Evolutionary conservation across 192 early-diverging fungal genomes (phyloP).

Genomic region (Coemansia sp.): DNA sequence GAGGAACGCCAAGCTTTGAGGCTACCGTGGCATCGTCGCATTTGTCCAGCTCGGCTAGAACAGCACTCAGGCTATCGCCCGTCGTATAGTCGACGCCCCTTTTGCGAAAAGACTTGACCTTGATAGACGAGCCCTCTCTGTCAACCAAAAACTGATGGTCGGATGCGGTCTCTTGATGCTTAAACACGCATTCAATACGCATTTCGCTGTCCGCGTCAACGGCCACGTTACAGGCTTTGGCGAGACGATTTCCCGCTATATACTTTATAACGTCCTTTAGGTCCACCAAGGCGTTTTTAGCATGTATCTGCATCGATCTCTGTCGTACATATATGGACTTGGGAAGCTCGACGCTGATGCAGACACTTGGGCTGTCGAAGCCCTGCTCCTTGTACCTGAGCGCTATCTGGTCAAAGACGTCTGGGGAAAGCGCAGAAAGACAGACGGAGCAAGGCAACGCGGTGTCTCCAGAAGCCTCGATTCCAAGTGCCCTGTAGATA

Average conservation of each 20-base stretch:
- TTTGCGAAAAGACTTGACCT: conserved; percentile 29
- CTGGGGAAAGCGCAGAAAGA: conserved; percentile 19
- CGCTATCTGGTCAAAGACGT: conserved; percentile 3
- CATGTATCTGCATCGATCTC: conserved; percentile 20
- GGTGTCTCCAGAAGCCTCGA: background rate
- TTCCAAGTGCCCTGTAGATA: conserved; percentile 5
- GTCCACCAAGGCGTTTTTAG: conserved; percentile 6
- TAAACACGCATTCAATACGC: conserved; percentile 31
- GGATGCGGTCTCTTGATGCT: conserved; percentile 15
- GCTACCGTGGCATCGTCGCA: conserved; percentile 24
- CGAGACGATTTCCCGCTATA: conserved; percentile 13
- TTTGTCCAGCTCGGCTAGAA: conserved; percentile 13
- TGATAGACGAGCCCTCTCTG: conserved; percentile 11
- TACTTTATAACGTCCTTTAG: conserved; percentile 43
- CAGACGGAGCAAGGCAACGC: conserved; percentile 25
- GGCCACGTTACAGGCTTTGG: background rate
- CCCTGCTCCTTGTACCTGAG: conserved; percentile 11
- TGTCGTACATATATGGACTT: conserved; percentile 41
- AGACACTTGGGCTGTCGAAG: conserved; percentile 18
- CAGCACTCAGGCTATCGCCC: conserved; percentile 14
- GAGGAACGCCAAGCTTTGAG: conserved; percentile 23
- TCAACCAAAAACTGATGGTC: conserved; percentile 36
- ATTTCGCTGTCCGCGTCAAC: conserved; percentile 21
- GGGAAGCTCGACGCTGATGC: conserved; percentile 34
- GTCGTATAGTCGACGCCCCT: conserved; percentile 11